Base-by-base conservation (phyloP, 805 yeast genomes). In the Candida maesae region DNA sequence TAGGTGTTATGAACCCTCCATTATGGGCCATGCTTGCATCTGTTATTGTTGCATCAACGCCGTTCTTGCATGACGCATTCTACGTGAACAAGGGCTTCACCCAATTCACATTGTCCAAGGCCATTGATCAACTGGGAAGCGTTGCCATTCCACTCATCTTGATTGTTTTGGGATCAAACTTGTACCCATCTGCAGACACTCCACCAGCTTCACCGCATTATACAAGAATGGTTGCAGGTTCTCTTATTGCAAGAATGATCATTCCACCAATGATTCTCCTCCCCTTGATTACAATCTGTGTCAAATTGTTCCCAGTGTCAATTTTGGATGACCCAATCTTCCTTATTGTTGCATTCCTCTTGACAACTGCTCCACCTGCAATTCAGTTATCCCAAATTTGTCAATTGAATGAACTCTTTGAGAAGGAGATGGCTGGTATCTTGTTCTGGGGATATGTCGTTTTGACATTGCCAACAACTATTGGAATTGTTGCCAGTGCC, bases 311-410 rank as follows among this genome's bases (percentile, higher is more conserved):
- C 47, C 74, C 74, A 24, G 71, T 79, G 15, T 79, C 88, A 38
- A 82, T 84, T 26, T 66, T 84, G 59, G 88, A 81, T 58, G 95
- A 84, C 59, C 95, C 95, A 27, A 84, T 84, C 31, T 84, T 84
- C 54, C 66, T 84, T 53, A 78, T 84, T 45, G 90, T 85, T 32
- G 79, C 87, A 10, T 84, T 84, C 55, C 70, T 84, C 23, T 70
- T 84, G 47, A 84, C 90, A 1, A 76, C 83, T 3, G 76, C 89
- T 2, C 93, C 95, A 3, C 93, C 95, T 2, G 93, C 91, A 5
- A 84, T 84, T 50, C 95, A 84, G 61, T 66, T 84, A 42, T 81
- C 89, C 18, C 95, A 84, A 58, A 84, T 84, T 46, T 82, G 88
- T 40, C 91, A 83, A 56, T 66, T 84, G 52, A 84, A 84, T 58